Evolutionary conservation across 2,329 filamentous ascomycete species (phyloP).

Genomic region (Blastomyces gilchristii): DNA sequence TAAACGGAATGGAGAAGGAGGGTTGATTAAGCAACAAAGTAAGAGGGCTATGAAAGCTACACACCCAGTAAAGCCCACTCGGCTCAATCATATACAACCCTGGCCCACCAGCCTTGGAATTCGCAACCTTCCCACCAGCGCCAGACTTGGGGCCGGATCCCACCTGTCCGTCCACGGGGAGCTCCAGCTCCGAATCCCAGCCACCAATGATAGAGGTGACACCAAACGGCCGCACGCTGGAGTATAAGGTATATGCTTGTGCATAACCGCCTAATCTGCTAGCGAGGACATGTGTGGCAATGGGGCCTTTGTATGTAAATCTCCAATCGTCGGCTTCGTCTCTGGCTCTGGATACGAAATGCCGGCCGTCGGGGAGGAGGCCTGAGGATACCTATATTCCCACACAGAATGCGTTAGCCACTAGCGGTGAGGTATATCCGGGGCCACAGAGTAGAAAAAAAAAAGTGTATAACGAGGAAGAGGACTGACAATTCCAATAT

Average conservation of each 20-base stretch:
- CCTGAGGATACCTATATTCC: constrained; percentile 73
- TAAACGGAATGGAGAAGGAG: background rate
- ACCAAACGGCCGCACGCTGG: constrained; percentile 90
- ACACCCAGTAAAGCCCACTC: constrained; percentile 84
- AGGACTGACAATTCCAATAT: constrained; percentile 73
- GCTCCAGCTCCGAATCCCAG: constrained; percentile 80
- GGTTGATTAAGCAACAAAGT: background rate
- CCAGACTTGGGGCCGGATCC: constrained; percentile 68
- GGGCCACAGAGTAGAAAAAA: background rate
- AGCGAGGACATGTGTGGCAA: constrained; percentile 77
- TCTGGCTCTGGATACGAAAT: constrained; percentile 88
- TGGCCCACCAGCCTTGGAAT: constrained; percentile 73
- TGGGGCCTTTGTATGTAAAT: constrained; percentile 86
- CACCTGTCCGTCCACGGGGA: constrained; percentile 81
- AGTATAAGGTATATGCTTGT: constrained; percentile 95
- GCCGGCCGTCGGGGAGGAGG: constrained; percentile 85
- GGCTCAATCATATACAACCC: constrained; percentile 99
- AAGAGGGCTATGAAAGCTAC: constrained; percentile 15
- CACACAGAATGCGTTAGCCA: background rate
- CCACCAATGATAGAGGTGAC: constrained; percentile 90
- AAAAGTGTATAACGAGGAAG: background rate
- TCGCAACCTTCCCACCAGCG: constrained; percentile 69
- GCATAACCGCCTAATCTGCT: constrained; percentile 91
- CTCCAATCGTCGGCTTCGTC: constrained; percentile 91
- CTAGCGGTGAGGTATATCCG: constrained; percentile 7